Percentiles rank a stretch among this genome's conserved stretches.
Conservation (phyloP, 1,139 yeast genomes). For the Candida albicans region DNA sequence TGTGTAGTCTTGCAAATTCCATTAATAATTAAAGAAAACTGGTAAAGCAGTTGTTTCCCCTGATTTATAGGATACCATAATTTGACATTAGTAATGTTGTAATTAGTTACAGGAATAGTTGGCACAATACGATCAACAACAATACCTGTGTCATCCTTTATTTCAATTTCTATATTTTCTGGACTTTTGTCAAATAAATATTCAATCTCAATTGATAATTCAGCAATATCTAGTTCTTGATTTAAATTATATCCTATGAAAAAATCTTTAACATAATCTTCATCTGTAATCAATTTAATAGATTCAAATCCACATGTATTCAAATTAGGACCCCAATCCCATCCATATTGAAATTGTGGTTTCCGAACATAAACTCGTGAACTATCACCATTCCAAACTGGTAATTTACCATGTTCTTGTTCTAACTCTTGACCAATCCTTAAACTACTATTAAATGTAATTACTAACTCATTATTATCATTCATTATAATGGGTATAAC, state of each 20-base stretch:
- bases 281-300: conserved; percentile 29
- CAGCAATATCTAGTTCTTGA: conserved; percentile 8
- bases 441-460: conserved; percentile 26
- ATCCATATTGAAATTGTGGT: conserved; percentile 57
- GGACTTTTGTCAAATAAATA: background rate
- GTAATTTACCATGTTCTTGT: conserved; percentile 18
- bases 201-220: conserved; percentile 12
- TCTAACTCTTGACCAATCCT: conserved; percentile 21
- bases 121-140: background rate
- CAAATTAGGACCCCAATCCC: conserved; percentile 60
- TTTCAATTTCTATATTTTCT: conserved; percentile 6
- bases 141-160: conserved; percentile 3
- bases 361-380: conserved; percentile 46
- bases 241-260: conserved; percentile 22
- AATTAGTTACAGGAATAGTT: background rate
- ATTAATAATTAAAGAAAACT: conserved; percentile 17
- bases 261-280: conserved; percentile 19
- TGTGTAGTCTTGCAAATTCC: conserved; percentile 9
- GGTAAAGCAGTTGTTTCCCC: conserved; percentile 38
- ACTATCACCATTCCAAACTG: conserved; percentile 41
- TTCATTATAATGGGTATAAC: conserved; percentile 15
- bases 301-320: conserved; percentile 49
- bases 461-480: conserved; percentile 18
- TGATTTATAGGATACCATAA: conserved; percentile 45
- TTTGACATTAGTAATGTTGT: conserved; percentile 18